Percentiles rank a stretch among this genome's conserved stretches.
phyloP scores from a whole-genome alignment of 176 grass and related monocot genomes.

The Oryza meyeriana region DNA sequence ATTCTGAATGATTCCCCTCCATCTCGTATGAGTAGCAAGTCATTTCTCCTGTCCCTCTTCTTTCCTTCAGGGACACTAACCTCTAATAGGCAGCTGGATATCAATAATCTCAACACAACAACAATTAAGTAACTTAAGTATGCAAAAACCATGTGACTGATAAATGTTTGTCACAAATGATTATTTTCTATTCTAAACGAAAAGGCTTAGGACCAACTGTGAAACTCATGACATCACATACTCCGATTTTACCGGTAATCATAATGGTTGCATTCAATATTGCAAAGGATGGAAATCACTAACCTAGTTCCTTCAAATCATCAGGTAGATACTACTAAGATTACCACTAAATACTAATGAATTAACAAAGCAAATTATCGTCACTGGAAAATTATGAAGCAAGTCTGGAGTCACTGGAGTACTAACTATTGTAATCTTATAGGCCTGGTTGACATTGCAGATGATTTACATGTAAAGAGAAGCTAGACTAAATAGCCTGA shows the following conservation, averaged over 20 bases:
- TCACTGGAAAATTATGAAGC: too few relatives aligned
- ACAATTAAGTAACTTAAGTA: not conserved
- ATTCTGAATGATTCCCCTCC: constrained; percentile 76
- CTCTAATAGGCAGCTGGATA: constrained; percentile 38
- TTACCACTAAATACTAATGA: too few relatives aligned
- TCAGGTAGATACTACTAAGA: not conserved
- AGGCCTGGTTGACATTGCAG: not conserved
- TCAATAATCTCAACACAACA: constrained; percentile 1
- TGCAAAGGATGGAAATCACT: not conserved
- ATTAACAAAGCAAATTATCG: too few relatives aligned
- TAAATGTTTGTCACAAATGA: not conserved
- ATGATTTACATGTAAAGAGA: not conserved
- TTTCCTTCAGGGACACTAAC: constrained; percentile 74
- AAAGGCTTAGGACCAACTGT: not conserved
- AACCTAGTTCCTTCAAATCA: not conserved
- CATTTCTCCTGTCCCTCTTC: constrained; percentile 68
- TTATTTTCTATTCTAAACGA: too few relatives aligned
- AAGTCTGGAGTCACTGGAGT: too few relatives aligned
- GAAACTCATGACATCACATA: not conserved
- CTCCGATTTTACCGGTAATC: not conserved
- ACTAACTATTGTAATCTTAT: too few relatives aligned
- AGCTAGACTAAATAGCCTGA: not conserved
- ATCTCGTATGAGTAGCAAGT: constrained; percentile 73
- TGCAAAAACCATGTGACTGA: not conserved
- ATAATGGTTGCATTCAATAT: not conserved